phyloP scores from a whole-genome alignment of 2,329 filamentous ascomycete genomes.

The Calonectria montana region DNA sequence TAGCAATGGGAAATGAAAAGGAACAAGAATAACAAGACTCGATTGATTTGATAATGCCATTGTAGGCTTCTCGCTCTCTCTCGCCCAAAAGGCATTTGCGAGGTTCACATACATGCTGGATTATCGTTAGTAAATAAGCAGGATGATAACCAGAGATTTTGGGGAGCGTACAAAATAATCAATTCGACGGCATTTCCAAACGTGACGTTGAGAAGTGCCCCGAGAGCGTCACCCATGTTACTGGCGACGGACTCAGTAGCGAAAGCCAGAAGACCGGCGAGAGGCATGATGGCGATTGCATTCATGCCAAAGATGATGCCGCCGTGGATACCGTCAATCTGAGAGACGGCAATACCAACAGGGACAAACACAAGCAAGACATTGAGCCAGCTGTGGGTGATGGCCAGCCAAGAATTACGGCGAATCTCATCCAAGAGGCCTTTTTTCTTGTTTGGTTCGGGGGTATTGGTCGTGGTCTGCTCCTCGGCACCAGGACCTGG shows the following conservation, averaged over 20 bases:
- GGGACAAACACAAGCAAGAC: conserved; percentile 82
- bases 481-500: conserved; percentile 29
- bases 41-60: conserved; percentile 29
- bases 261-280: conserved; percentile 77
- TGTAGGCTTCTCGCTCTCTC: conserved; percentile 25
- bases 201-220: conserved; percentile 79
- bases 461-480: conserved; percentile 46
- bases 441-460: conserved; percentile 38
- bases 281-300: conserved; percentile 78
- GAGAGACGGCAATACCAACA: conserved; percentile 75
- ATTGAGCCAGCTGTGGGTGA: conserved; percentile 83
- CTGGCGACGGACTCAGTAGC: conserved; percentile 81
- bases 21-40: conserved; percentile 31
- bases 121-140: conserved; percentile 21
- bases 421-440: conserved; percentile 62
- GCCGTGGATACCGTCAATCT: conserved; percentile 63
- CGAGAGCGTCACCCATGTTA: conserved; percentile 78
- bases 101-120: conserved; percentile 63
- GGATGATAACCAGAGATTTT: too few species aligned
- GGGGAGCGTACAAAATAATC: conserved; percentile 73
- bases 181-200: conserved; percentile 85
- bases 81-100: conserved; percentile 14
- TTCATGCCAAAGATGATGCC: conserved; percentile 79
- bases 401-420: conserved; percentile 63
- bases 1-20: conserved; percentile 21